Conservation (phyloP, 192 early-diverging fungal species). For the Coemansia sp. region DNA sequence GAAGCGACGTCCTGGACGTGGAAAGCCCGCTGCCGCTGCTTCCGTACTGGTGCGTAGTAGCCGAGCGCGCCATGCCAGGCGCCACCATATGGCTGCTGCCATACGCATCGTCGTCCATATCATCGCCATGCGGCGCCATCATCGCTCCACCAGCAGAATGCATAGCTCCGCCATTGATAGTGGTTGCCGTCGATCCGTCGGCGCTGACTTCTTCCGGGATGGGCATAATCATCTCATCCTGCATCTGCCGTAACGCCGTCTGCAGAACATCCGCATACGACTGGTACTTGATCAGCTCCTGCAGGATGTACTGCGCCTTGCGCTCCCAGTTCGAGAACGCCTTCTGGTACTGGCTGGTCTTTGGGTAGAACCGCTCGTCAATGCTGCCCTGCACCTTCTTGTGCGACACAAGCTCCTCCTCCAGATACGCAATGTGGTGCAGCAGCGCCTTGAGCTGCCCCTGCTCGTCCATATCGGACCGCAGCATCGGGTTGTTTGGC, state of each 20-base stretch:
- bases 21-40: slow-evolving; percentile 10
- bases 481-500: slow-evolving; percentile 54
- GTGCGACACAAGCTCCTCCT: slow-evolving; percentile 68
- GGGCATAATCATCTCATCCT: slow-evolving; percentile 40
- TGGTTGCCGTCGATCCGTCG: slow-evolving; percentile 17
- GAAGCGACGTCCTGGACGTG: slow-evolving; percentile 32
- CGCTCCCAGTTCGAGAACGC: slow-evolving; percentile 80
- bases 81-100: background rate
- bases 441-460: slow-evolving; percentile 66
- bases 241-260: slow-evolving; percentile 59
- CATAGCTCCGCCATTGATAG: slow-evolving; percentile 6
- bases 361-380: slow-evolving; percentile 59
- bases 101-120: background rate
- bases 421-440: slow-evolving; percentile 63
- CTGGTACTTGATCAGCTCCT: slow-evolving; percentile 83
- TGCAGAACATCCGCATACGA: slow-evolving; percentile 76
- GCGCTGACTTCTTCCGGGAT: slow-evolving; percentile 46
- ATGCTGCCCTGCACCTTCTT: slow-evolving; percentile 61
- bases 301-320: slow-evolving; percentile 71
- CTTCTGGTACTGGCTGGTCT: slow-evolving; percentile 61
- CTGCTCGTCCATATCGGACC: slow-evolving; percentile 53
- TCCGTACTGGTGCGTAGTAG: background rate
- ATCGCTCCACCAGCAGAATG: background rate
- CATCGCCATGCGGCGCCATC: slow-evolving; percentile 4
- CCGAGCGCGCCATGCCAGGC: slow-evolving; percentile 2